Evolutionary conservation across 208 protist species (phyloP), one percentile per base, ranked within the genome.

Genomic region (Lotmaria passim): DNA sequence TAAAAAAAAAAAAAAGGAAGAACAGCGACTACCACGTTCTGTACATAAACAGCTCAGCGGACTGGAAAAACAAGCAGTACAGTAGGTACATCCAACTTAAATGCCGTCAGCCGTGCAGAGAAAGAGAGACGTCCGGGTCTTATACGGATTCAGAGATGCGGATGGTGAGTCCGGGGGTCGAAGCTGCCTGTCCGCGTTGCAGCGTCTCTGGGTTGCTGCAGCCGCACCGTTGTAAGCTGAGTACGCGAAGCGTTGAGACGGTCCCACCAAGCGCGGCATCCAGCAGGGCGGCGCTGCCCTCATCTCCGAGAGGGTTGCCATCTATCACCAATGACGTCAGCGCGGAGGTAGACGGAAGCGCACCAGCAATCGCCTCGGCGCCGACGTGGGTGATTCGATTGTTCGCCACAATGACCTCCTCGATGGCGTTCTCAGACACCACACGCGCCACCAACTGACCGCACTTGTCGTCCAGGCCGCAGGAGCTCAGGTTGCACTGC

Each of bases 351-450:
- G 70, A 68, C n/a, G 69, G 62, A n/a, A 97, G 66, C 7, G 80
- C 91, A 33, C 87, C 83, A 41, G 90, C 91, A 36, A 97, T 90
- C 19, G 78, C 67, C 57, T 93, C 88, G 0, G 85, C 90, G 12
- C 93, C 93, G 30, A 65, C 57, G 19, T 81, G 75, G 53, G 69
- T 78, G 69, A 97, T 96, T 63, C 83, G 81, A 65, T 97, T 97
- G 77, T 97, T 90, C 24, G 93, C 89, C 38, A 97, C 82, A 38
- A 88, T 81, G 53, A 97, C 85, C 59, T 96, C 90, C 65, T 97
- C 93, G 21, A 93, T 92, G 12, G 90, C 83, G 69, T 94, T 95
- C 57, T 96, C 87, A 38, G 81, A 79, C 55, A 97, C 86, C 21
- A 96, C 87, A n/a, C 84, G 79, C 8, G 81, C 83, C 19, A 96